These are phyloP conservation scores for Melanomma pulvis-pyrius DNA, from an alignment of 495 filamentous ascomycete genomes.

Conservation along the genomic window DNA sequence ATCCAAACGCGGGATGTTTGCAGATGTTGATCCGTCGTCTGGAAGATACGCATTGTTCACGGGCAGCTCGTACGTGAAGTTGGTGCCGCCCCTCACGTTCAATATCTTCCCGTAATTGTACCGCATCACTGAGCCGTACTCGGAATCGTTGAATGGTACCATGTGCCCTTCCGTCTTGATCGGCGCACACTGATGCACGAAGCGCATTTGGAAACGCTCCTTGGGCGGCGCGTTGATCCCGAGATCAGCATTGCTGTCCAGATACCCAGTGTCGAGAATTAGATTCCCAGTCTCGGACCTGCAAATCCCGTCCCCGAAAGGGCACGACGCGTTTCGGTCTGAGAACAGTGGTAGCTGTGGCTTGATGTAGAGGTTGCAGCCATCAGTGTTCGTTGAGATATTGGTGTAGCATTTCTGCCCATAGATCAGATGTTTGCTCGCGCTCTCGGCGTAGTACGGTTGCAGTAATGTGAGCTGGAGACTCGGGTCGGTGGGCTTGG, in stretches of 20 bases:
- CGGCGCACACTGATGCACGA: conserved; percentile 9
- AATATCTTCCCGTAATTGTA: neutral
- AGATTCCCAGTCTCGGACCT: neutral
- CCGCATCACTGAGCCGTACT: neutral
- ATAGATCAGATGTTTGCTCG: conserved; percentile 10
- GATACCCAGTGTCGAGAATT: conserved; percentile 12
- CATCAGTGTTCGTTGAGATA: conserved; percentile 3
- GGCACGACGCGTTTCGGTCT: conserved; percentile 10
- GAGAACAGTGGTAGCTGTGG: conserved; percentile 1
- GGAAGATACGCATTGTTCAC: neutral
- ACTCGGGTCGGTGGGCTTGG: neutral
- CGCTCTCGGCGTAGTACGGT: conserved; percentile 9
- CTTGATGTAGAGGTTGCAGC: conserved; percentile 16
- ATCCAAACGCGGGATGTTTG: neutral
- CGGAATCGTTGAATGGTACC: neutral
- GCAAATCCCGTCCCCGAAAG: conserved; percentile 17
- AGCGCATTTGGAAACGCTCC: conserved; percentile 14
- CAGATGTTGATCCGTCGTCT: neutral
- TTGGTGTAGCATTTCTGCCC: conserved; percentile 25
- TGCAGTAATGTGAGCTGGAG: neutral
- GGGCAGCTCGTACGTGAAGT: conserved; percentile 11
- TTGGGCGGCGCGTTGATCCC: conserved; percentile 18
- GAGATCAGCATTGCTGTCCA: conserved; percentile 7
- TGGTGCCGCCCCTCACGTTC: neutral
- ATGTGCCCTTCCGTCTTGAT: conserved; percentile 11